Base-by-base conservation (phyloP, 257 asterid genomes). In the Echium plantagineum region DNA sequence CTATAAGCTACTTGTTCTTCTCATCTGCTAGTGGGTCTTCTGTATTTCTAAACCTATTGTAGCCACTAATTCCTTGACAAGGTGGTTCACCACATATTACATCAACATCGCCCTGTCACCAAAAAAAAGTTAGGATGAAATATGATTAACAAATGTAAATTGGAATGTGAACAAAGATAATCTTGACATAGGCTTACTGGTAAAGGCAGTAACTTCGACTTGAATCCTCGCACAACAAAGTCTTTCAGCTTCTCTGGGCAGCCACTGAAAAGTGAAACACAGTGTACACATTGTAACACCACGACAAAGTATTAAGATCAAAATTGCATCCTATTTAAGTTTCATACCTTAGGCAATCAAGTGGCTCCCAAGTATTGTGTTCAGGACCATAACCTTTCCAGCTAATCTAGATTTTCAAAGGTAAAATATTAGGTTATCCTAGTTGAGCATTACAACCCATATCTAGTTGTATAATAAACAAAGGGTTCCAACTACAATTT, bases 1-100 rank as follows among this genome's bases (percentile, higher is more conserved):
- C 74, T 28, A 67, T 46, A 9, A 80, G 80, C 30, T 80, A 82
- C 52, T 46, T 59, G 46, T 80, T 80, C 69, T 80, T 80, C 26
- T 66, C 59, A 58, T 73, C 85, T n/a, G 61, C 10, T 63, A 80
- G 60, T 2, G 85, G 85, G n/a, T 69, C 69, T 19, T 15, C 21
- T 61, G 49, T 22, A 49, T 75, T 52, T 61, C 85, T 61, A 58
- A 48, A 80, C 4, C 85, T 68, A 13, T 80, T 80, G 72, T 74
- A 76, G 1, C 85, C 85, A 49, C 85, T 80, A 8, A 80, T 76
- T 21, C 85, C 85, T 69, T 80, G 85, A 63, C 85, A 80, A 13
- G 85, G 85, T 3, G 85, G 85, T 31, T 82, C 85, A 1, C 85
- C 85, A 19, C 85, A 80, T 61, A 80, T n/a, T 46, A 76, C 75